A percentile compares a stretch with the other conserved stretches of the same genome.
These are phyloP conservation scores for Rhazya stricta DNA, from an alignment of 257 asterid species.

Conservation along the genomic window DNA sequence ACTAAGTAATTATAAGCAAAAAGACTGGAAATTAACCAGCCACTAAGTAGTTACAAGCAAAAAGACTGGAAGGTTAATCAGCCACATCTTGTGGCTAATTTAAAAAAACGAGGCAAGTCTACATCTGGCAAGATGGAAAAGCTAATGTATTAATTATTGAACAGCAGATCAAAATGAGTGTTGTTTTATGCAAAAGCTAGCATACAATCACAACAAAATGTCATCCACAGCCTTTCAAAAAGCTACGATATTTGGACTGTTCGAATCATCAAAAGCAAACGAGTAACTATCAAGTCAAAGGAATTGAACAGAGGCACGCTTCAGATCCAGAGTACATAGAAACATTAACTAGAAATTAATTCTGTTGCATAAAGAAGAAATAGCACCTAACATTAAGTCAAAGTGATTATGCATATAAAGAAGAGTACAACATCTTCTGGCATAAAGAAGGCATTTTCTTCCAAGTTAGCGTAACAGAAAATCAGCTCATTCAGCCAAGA, in stretches of 20 bases:
- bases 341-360: background rate
- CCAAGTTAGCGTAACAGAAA: background rate
- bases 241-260: too few species aligned
- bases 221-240: background rate
- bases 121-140: background rate
- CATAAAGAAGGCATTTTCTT: background rate
- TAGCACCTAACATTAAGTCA: background rate
- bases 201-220: background rate
- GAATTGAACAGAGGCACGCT: background rate
- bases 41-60: background rate
- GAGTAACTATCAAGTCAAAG: background rate
- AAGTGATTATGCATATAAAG: too few species aligned
- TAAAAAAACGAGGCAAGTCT: background rate
- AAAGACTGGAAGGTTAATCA: too few species aligned
- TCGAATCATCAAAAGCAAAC: background rate
- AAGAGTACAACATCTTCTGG: background rate
- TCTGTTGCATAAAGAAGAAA: too few species aligned
- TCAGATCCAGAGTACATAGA: background rate
- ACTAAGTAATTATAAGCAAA: background rate
- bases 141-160: background rate
- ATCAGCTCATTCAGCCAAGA: background rate
- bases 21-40: background rate
- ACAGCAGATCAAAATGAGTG: background rate
- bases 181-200: background rate
- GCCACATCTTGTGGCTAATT: background rate